phyloP scores from a whole-genome alignment of 2,329 filamentous ascomycete genomes.

The Phaeosphaeria sp. region DNA sequence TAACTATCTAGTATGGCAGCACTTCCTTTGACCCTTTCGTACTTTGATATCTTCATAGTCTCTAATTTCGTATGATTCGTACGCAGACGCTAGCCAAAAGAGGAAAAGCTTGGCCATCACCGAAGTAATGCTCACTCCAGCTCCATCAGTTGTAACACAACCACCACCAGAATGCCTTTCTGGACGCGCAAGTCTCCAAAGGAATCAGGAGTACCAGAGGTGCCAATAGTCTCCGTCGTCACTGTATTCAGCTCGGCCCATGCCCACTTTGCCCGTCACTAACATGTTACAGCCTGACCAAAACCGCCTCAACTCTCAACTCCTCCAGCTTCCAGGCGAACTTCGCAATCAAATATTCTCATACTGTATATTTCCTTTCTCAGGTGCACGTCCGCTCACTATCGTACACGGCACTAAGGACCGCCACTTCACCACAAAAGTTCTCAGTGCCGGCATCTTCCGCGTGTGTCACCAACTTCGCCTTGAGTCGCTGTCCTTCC shows the following conservation, averaged over 20 bases:
- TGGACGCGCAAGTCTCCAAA: not conserved
- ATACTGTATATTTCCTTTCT: slow-evolving; percentile 15
- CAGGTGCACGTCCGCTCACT: not conserved
- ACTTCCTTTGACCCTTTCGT: too few relatives aligned
- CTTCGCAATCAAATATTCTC: slow-evolving; percentile 30
- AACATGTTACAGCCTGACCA: not conserved
- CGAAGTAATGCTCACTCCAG: not conserved
- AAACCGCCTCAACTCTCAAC: not conserved
- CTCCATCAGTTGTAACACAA: not conserved
- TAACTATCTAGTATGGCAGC: too few relatives aligned
- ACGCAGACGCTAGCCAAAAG: slow-evolving; percentile 2
- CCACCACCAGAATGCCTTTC: not conserved
- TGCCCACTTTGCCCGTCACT: not conserved
- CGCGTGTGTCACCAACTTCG: slow-evolving; percentile 27
- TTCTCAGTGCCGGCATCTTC: slow-evolving; percentile 23
- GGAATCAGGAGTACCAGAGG: not conserved
- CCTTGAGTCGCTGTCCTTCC: slow-evolving; percentile 25
- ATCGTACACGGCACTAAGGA: slow-evolving; percentile 7
- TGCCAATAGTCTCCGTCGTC: not conserved
- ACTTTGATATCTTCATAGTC: too few relatives aligned
- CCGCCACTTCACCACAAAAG: slow-evolving; percentile 13
- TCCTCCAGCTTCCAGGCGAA: slow-evolving; percentile 30
- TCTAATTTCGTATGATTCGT: too few relatives aligned
- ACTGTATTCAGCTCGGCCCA: too few relatives aligned
- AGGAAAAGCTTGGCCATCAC: not conserved